Conservation (phyloP, 2,329 filamentous ascomycete genomes). For the Colletotrichum neosansevieriae region DNA sequence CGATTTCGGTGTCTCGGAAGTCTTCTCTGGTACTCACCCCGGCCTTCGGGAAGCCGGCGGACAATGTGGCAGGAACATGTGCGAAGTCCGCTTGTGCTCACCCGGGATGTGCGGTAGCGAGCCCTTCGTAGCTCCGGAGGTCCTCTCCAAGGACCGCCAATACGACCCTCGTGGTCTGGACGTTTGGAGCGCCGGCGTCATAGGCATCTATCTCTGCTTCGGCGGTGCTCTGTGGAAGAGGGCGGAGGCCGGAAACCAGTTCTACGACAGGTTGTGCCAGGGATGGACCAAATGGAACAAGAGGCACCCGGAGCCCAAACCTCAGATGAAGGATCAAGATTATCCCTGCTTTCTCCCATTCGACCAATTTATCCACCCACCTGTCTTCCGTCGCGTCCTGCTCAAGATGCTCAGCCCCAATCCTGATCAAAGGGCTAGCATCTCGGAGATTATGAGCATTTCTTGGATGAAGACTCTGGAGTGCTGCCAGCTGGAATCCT, state of each 20-base stretch:
- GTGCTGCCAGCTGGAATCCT: constrained; percentile 81
- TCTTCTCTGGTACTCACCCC: constrained; percentile 85
- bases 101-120: constrained; percentile 87
- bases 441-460: constrained; percentile 76
- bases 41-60: constrained; percentile 79
- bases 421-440: constrained; percentile 76
- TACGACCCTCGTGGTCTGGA: constrained; percentile 84
- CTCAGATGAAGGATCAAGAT: constrained; percentile 64
- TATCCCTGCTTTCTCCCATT: constrained; percentile 76
- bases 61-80: constrained; percentile 80
- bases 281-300: constrained; percentile 78
- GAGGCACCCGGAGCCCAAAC: constrained; percentile 59
- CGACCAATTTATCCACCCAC: constrained; percentile 74
- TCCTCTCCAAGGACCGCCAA: constrained; percentile 73
- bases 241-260: constrained; percentile 63
- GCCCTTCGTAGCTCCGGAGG: constrained; percentile 90
- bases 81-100: constrained; percentile 74
- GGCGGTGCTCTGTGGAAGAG: constrained; percentile 80
- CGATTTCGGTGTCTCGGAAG: constrained; percentile 90
- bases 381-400: constrained; percentile 76
- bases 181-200: constrained; percentile 87
- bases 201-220: constrained; percentile 83
- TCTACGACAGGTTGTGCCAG: constrained; percentile 74
- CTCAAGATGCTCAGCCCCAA: constrained; percentile 87
- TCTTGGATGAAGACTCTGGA: constrained; percentile 81